Percentiles rank a stretch among this genome's conserved stretches.
These are phyloP conservation scores for Kockovaella imperatae DNA, from an alignment of 768 basidiomycete genomes.

Conservation along the genomic window DNA sequence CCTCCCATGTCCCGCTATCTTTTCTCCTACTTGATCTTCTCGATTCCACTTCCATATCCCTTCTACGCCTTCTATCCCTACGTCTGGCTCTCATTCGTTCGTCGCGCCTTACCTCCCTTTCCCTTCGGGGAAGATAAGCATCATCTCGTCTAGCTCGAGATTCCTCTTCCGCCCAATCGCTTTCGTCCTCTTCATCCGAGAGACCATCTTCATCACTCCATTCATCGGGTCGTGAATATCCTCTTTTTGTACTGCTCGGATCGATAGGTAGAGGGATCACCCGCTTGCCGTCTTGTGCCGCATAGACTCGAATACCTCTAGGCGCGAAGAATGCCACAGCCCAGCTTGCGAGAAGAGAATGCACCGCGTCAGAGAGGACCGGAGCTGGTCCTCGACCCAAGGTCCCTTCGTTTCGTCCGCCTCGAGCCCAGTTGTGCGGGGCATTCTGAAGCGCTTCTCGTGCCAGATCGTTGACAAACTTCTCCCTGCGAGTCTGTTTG, in stretches of 20 bases:
- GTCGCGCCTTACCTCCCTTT: conserved; percentile 17
- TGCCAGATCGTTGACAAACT: conserved; percentile 32
- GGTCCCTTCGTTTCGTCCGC: neutral
- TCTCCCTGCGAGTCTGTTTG: conserved; percentile 9
- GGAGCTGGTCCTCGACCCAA: conserved; percentile 24
- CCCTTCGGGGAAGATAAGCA: conserved; percentile 29
- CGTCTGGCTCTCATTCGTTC: conserved; percentile 23
- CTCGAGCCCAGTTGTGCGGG: conserved; percentile 13
- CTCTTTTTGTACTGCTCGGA: conserved; percentile 8
- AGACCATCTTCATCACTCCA: conserved; percentile 19
- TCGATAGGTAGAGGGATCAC: conserved; percentile 30
- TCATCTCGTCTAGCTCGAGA: conserved; percentile 17
- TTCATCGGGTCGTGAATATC: conserved; percentile 18
- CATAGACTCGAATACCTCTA: conserved; percentile 33
- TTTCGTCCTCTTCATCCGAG: conserved; percentile 13
- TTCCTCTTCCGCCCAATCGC: conserved; percentile 15
- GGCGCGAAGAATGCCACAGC: conserved; percentile 37
- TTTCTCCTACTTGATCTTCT: neutral
- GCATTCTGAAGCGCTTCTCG: conserved; percentile 23
- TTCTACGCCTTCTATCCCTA: conserved; percentile 14
- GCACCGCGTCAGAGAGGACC: conserved; percentile 23
- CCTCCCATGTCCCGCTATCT: conserved; percentile 28
- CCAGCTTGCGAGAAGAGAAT: conserved; percentile 33
- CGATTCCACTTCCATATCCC: conserved; percentile 5
- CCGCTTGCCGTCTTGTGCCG: conserved; percentile 21